phyloP scores from a whole-genome alignment of 345 rosid species.

The Aquilaria sinensis region DNA sequence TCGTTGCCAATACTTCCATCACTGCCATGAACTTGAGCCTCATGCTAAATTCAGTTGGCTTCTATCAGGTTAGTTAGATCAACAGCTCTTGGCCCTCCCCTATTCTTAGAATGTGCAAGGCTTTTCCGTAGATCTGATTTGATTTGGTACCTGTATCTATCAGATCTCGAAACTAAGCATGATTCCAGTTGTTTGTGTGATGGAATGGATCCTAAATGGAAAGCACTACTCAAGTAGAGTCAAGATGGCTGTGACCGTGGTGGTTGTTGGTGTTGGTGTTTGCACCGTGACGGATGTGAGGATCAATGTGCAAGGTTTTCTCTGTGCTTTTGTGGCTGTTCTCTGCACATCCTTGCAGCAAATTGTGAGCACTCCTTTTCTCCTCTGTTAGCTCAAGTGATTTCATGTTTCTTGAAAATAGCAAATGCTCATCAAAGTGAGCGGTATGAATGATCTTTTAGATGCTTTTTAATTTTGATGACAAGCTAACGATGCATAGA shows the following conservation, averaged over 20 bases:
- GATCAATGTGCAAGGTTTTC: conserved; percentile 15
- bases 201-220: conserved; percentile 19
- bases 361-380: conserved; percentile 12
- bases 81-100: not conserved
- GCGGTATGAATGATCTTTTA: no score
- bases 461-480: no score
- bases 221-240: conserved; percentile 15
- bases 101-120: not conserved
- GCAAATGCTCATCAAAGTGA: no score
- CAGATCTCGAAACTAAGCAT: conserved; percentile 21
- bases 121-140: not conserved
- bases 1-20: conserved; percentile 20
- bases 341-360: conserved; percentile 19
- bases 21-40: conserved; percentile 21
- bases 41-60: conserved; percentile 21
- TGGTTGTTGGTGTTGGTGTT: conserved; percentile 18
- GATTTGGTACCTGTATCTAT: not conserved
- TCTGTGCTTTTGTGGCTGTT: conserved; percentile 15
- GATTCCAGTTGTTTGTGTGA: conserved; percentile 21
- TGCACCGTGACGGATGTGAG: conserved; percentile 20
- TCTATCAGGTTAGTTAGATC: conserved; percentile 14
- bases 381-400: no score
- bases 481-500: no score
- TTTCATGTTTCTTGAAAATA: no score
- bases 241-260: conserved; percentile 15